Base-by-base conservation (phyloP, 495 filamentous ascomycete species). In the Talaromyces nanjingensis region DNA sequence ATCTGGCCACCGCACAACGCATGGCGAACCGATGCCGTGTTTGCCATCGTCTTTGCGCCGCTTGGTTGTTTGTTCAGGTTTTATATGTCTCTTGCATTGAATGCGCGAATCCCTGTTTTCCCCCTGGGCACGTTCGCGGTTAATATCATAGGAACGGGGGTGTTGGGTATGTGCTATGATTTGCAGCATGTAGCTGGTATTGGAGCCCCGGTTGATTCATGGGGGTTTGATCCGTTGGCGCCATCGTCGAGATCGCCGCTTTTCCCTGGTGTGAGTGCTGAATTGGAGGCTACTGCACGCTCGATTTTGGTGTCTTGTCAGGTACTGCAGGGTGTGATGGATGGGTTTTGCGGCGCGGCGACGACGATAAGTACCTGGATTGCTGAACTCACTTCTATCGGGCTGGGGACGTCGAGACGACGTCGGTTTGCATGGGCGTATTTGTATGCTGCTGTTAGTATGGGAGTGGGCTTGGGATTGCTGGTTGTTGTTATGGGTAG, bases 351-450 rank as follows among this genome's bases (percentile, higher is more conserved):
- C 70, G 92, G 92, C 3, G 89, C 88, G 70, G 76, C 92, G 72
- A 96, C 91, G 16, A 96, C 91, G 11, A 89, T 96, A 14, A 90
- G 86, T 65, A 96, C 91, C 1, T 94, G 90, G 89, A 86, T 92
- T 6, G 74, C 77, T 8, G 91, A 96, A 78, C 66, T 94, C 65
- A 59, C 42, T 11, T 45, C 53, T 37, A 37, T 64, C 12, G 57
- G 63, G 8, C 22, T 56, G 5, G 45, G 60, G 16, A 81, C 79
- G 12, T 71, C 92, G 71, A 58, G 65, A 65, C 78, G 84, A 42
- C 72, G 78, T 25, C 81, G 91, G 75, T 59, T 59, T 59, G 56
- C 56, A 5, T 59, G 56, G 42, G 86, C 85, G 2, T 94, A 91
- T 74, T 66, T 84, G 0, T 96, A 96, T 74, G 90, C 87, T 0